Conservation (phyloP, 257 asterid species). For the Solanum microdontum region DNA sequence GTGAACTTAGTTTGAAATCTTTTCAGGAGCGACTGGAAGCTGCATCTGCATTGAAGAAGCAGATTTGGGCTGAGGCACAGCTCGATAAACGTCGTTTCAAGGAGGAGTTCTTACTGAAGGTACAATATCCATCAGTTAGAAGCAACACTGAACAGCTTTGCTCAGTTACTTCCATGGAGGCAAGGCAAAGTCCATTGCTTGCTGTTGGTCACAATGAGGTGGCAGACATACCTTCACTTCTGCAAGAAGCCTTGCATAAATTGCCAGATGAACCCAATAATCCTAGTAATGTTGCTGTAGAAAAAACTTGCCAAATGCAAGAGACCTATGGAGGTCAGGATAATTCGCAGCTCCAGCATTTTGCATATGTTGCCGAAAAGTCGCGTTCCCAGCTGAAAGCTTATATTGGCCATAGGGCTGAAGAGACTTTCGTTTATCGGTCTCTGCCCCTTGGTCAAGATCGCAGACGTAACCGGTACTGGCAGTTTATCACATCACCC, state of each 20-base stretch:
- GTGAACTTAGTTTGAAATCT: conserved; percentile 6
- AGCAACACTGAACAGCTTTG: conserved; percentile 24
- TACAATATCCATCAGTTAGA: conserved; percentile 21
- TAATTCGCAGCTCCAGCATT: conserved; percentile 40
- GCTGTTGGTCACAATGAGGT: conserved; percentile 23
- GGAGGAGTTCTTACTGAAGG: conserved; percentile 45
- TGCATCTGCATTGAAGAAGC: conserved; percentile 90
- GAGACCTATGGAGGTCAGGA: conserved; percentile 33
- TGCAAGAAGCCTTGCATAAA: conserved; percentile 32
- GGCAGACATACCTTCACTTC: conserved; percentile 16
- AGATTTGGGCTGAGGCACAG: conserved; percentile 93
- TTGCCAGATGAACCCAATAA: conserved; percentile 25
- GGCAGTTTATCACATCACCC: conserved; percentile 67
- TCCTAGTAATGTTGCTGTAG: conserved; percentile 17
- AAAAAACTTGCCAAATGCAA: conserved; percentile 25
- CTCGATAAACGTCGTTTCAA: conserved; percentile 83
- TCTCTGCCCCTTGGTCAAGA: conserved; percentile 91
- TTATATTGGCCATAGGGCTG: conserved; percentile 58
- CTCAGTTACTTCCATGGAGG: conserved; percentile 13
- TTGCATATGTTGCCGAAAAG: conserved; percentile 53
- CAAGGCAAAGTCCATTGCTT: conserved; percentile 27
- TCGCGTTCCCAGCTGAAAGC: conserved; percentile 63
- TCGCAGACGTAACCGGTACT: conserved; percentile 73
- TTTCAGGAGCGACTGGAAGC: conserved; percentile 92
- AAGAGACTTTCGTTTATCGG: conserved; percentile 65